phyloP scores from a whole-genome alignment of 441 rosid genomes.

The Jatropha podagrica region DNA sequence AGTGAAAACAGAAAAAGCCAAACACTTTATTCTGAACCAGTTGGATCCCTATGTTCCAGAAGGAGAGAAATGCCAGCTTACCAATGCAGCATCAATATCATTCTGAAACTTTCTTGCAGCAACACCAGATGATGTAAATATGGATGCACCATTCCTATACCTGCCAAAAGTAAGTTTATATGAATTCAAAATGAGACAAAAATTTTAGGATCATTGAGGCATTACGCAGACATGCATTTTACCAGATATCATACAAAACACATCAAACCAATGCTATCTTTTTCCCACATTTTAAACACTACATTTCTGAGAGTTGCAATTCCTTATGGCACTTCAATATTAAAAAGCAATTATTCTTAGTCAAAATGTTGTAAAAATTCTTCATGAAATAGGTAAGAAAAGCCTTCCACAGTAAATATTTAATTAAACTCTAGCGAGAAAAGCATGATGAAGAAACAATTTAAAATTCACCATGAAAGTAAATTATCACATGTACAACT shows the following conservation, averaged over 20 bases:
- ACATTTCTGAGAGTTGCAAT: neutral
- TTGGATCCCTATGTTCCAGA: neutral
- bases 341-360: neutral
- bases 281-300: conserved; percentile 3
- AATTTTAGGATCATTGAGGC: neutral
- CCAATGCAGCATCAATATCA: conserved; percentile 47
- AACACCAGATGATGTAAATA: conserved; percentile 46
- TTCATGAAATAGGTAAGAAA: neutral
- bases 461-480: conserved; percentile 4
- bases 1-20: neutral
- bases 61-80: conserved; percentile 18
- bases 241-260: neutral
- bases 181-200: conserved; percentile 7
- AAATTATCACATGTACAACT: conserved; percentile 10
- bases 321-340: neutral
- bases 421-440: neutral
- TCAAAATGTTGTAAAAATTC: neutral
- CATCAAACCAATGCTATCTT: neutral
- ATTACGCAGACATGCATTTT: neutral
- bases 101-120: conserved; percentile 52
- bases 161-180: conserved; percentile 23
- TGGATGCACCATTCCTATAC: conserved; percentile 46
- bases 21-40: neutral
- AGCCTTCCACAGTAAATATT: neutral
- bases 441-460: neutral